These are phyloP conservation scores for Fusarium kyushuense DNA, from an alignment of 2,329 filamentous ascomycete genomes.

Conservation along the genomic window DNA sequence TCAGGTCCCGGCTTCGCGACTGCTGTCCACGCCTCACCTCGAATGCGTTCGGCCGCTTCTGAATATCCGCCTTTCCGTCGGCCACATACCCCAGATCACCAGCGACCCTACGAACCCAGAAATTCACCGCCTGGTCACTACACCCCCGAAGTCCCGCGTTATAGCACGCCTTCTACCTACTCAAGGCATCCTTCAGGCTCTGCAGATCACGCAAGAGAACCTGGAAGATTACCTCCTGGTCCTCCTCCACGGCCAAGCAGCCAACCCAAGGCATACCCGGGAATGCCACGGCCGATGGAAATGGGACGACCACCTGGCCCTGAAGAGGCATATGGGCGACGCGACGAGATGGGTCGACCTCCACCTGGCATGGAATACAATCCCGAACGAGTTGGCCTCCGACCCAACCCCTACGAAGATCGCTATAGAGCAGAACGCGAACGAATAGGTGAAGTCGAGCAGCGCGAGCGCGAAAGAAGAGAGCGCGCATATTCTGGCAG, in stretches of 20 bases:
- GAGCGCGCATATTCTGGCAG: constrained; percentile 63
- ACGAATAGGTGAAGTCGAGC: constrained; percentile 59
- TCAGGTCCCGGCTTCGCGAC: constrained; percentile 61
- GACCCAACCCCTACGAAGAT: constrained; percentile 64
- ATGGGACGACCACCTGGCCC: constrained; percentile 56
- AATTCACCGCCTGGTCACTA: constrained; percentile 64
- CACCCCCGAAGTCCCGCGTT: constrained; percentile 70
- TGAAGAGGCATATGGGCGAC: constrained; percentile 61
- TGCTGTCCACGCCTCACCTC: constrained; percentile 66
- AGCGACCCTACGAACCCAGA: constrained; percentile 65
- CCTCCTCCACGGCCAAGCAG: constrained; percentile 64
- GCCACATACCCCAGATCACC: constrained; percentile 79
- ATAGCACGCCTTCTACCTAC: constrained; percentile 70
- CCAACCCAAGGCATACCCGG: constrained; percentile 63
- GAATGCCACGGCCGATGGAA: constrained; percentile 62
- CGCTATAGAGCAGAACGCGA: constrained; percentile 65
- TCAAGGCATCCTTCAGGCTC: constrained; percentile 63
- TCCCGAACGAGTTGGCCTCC: constrained; percentile 61
- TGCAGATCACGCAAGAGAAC: constrained; percentile 59
- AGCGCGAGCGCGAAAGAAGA: constrained; percentile 58
- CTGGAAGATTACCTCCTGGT: constrained; percentile 53
- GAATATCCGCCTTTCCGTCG: constrained; percentile 74
- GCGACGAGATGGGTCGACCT: constrained; percentile 61
- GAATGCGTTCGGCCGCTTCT: constrained; percentile 65
- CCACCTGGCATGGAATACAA: constrained; percentile 63